These are phyloP conservation scores for Cicer yamashitae DNA, from an alignment of 306 rosid species.

Conservation along the genomic window DNA sequence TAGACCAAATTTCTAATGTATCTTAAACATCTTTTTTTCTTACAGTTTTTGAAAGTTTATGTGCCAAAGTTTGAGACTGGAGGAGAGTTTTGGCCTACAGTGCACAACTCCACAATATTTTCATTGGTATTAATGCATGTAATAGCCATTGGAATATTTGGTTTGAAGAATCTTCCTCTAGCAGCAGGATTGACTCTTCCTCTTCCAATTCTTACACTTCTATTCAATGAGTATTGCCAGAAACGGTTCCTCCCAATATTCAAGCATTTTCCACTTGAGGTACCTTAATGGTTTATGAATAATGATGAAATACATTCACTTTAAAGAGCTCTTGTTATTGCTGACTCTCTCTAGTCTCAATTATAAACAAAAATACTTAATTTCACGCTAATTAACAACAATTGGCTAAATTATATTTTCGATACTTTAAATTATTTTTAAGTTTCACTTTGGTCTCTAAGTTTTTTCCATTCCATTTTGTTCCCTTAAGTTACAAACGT, in stretches of 20 bases:
- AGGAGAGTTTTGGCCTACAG: slow-evolving; percentile 79
- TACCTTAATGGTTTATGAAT: slow-evolving; percentile 36
- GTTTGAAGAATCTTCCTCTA: slow-evolving; percentile 70
- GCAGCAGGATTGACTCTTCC: slow-evolving; percentile 70
- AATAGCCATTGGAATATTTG: slow-evolving; percentile 80
- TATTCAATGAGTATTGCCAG: slow-evolving; percentile 74
- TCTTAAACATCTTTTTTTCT: slow-evolving; percentile 29
- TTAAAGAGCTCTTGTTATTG: not conserved
- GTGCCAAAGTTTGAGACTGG: slow-evolving; percentile 68
- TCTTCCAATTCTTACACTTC: slow-evolving; percentile 82
- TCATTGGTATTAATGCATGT: slow-evolving; percentile 82
- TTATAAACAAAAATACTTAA: not conserved
- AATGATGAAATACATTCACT: slow-evolving; percentile 12
- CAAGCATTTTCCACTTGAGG: slow-evolving; percentile 69
- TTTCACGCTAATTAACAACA: not conserved
- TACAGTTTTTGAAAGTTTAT: slow-evolving; percentile 80
- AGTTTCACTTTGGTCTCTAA: too few species aligned
- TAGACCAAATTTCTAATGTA: not conserved
- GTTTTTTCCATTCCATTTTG: too few species aligned
- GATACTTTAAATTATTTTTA: too few species aligned
- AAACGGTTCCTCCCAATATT: slow-evolving; percentile 74
- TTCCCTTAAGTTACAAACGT: too few species aligned
- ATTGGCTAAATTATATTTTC: too few species aligned
- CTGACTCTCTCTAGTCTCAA: not conserved
- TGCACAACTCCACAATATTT: slow-evolving; percentile 73